These are phyloP conservation scores for Chaetomiaceae sp. DNA, from an alignment of 2,329 filamentous ascomycete species.

Conservation along the genomic window DNA sequence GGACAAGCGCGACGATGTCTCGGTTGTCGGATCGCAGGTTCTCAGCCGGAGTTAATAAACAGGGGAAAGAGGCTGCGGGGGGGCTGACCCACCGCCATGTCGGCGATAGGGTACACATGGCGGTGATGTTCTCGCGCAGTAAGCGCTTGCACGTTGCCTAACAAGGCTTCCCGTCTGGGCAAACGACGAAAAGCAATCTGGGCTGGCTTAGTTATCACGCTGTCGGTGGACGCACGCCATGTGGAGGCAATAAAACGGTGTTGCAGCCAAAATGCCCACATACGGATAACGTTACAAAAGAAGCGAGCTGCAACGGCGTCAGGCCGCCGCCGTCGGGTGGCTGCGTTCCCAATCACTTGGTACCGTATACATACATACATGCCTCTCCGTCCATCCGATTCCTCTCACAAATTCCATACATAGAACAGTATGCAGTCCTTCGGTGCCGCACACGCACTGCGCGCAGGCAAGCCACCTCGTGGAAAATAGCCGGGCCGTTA, in stretches of 20 bases:
- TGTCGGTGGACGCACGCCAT: background rate
- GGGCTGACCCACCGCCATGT: background rate
- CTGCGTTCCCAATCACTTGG: too few relatives aligned
- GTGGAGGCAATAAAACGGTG: background rate
- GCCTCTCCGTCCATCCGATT: too few relatives aligned
- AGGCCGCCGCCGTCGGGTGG: background rate
- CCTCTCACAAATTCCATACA: too few relatives aligned
- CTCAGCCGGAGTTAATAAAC: background rate
- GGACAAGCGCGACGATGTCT: too few relatives aligned
- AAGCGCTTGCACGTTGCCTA: background rate
- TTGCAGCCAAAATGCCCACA: too few relatives aligned
- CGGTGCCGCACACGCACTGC: background rate
- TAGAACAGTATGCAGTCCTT: too few relatives aligned
- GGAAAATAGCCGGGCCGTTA: background rate
- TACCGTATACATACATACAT: too few relatives aligned
- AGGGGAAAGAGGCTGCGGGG: background rate
- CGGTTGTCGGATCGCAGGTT: too few relatives aligned
- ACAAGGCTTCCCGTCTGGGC: background rate
- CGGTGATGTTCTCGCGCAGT: background rate
- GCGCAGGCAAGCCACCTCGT: background rate
- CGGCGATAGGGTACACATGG: background rate
- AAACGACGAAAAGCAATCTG: background rate
- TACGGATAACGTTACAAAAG: too few relatives aligned
- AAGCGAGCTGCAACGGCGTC: background rate
- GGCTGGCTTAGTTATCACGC: too few relatives aligned